A percentile compares a stretch with the other conserved stretches of the same genome.
Evolutionary conservation across 768 basidiomycete species (phyloP).

Genomic region (Mycena indigotica): DNA sequence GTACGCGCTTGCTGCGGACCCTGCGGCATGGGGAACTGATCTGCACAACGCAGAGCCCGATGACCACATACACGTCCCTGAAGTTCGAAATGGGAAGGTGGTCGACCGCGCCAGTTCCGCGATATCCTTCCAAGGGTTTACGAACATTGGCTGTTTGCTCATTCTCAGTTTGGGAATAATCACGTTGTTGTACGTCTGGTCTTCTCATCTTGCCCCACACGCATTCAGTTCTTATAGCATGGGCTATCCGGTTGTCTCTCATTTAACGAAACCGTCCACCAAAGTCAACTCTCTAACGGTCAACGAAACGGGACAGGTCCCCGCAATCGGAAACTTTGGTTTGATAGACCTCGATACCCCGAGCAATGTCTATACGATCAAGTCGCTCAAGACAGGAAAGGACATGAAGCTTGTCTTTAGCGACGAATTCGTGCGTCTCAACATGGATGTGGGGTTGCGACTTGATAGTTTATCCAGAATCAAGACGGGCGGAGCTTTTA

Average conservation of each 20-base stretch:
- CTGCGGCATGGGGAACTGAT: constrained; percentile 69
- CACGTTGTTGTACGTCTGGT: constrained; percentile 58
- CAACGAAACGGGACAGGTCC: constrained; percentile 66
- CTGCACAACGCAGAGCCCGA: constrained; percentile 62
- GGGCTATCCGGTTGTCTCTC: constrained; percentile 60
- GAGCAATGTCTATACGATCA: constrained; percentile 49
- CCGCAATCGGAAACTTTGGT: constrained; percentile 13
- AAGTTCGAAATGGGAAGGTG: constrained; percentile 61
- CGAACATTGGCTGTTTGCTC: constrained; percentile 73
- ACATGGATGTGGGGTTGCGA: too few relatives aligned
- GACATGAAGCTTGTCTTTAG: constrained; percentile 70
- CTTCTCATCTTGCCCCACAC: constrained; percentile 6
- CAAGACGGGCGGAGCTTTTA: not conserved
- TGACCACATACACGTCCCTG: constrained; percentile 73
- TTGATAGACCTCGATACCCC: constrained; percentile 77
- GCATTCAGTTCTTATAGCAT: constrained; percentile 40
- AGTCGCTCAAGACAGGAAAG: constrained; percentile 51
- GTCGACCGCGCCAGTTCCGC: constrained; percentile 63
- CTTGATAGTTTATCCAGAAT: too few relatives aligned
- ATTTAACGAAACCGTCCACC: too few relatives aligned
- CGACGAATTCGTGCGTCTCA: not conserved
- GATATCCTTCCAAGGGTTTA: constrained; percentile 53
- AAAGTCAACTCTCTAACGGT: constrained; percentile 77
- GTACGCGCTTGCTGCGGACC: constrained; percentile 77
- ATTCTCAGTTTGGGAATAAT: constrained; percentile 54